Evolutionary conservation across 2,329 filamentous ascomycete species (phyloP).

Genomic region (Rhinocladiella similis): DNA sequence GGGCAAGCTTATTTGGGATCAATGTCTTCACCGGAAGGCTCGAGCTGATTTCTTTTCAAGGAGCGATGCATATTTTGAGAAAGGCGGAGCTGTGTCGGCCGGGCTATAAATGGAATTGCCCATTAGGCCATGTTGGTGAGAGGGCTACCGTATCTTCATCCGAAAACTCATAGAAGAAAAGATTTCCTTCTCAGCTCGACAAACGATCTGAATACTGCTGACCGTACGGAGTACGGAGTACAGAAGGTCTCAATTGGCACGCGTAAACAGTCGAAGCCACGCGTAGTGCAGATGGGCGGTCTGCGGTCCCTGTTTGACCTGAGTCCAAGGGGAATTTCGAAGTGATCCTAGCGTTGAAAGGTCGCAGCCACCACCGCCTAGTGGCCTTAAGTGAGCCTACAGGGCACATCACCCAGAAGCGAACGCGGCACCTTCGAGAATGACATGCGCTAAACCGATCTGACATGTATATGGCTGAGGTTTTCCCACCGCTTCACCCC

Average conservation of each 20-base stretch:
- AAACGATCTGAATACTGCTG: neutral
- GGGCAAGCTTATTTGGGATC: neutral
- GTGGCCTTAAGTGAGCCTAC: neutral
- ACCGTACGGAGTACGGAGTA: neutral
- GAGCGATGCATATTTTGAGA: neutral
- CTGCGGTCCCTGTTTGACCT: neutral
- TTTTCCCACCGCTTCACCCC: no score
- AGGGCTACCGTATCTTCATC: neutral
- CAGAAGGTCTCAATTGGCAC: neutral
- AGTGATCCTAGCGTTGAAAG: conserved; percentile 4
- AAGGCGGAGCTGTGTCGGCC: neutral
- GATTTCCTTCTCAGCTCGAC: neutral
- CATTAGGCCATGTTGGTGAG: neutral
- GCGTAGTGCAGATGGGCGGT: neutral
- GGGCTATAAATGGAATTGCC: neutral
- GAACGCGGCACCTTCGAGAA: neutral
- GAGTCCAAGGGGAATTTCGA: neutral
- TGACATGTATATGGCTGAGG: neutral
- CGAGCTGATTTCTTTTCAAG: neutral
- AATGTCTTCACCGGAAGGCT: neutral
- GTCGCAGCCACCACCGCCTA: neutral
- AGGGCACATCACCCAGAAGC: neutral
- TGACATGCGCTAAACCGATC: neutral
- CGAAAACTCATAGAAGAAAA: neutral
- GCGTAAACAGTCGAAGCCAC: neutral